Evolutionary conservation across 495 filamentous ascomycete species (phyloP).

Genomic region (Melanomma pulvis-pyrius): DNA sequence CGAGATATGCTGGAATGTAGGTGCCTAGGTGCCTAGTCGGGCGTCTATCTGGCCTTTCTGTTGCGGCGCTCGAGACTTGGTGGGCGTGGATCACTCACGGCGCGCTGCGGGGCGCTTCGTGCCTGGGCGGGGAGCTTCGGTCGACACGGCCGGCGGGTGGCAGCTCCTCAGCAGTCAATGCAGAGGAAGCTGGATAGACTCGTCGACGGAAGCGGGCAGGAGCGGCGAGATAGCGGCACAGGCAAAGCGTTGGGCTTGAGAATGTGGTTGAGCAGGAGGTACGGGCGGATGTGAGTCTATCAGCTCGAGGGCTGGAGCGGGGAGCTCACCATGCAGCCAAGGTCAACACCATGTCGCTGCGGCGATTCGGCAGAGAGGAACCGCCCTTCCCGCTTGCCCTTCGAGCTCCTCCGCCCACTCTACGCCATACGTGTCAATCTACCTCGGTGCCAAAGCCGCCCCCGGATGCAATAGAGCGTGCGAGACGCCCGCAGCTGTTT

Average conservation of each 20-base stretch:
- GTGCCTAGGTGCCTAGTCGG: slow-evolving; percentile 28
- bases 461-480: no score
- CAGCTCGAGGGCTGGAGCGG: background rate
- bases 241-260: background rate
- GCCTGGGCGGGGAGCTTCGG: slow-evolving; percentile 2
- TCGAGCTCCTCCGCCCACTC: background rate
- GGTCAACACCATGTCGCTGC: background rate
- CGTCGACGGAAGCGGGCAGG: background rate
- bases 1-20: background rate
- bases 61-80: background rate
- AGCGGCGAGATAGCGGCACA: background rate
- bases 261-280: background rate
- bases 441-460: no score
- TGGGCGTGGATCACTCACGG: background rate
- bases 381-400: background rate
- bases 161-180: slow-evolving; percentile 28
- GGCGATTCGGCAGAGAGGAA: background rate
- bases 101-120: slow-evolving; percentile 1
- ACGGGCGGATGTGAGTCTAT: background rate
- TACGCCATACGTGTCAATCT: background rate
- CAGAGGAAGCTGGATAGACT: slow-evolving; percentile 4
- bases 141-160: background rate
- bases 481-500: background rate
- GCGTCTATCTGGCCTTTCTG: slow-evolving; percentile 14
- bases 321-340: background rate